phyloP scores from a whole-genome alignment of 352 stramenopile genomes.

The Globisporangium cylindrosporum region DNA sequence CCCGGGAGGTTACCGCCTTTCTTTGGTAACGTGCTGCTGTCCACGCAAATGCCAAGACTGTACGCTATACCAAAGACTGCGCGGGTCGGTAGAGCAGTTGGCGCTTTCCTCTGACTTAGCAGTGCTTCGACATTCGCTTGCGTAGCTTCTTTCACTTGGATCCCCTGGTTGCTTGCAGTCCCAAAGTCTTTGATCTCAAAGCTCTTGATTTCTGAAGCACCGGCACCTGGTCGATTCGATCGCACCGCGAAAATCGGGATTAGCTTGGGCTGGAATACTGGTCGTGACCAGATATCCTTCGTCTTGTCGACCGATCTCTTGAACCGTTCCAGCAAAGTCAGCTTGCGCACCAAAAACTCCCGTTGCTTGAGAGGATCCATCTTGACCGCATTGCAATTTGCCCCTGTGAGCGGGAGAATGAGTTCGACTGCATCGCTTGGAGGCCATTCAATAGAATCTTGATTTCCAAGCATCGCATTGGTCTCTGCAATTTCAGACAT shows the following conservation, averaged over 20 bases:
- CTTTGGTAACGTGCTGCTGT: conserved; percentile 15
- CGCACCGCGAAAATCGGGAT: conserved; percentile 28
- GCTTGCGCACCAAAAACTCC: conserved; percentile 42
- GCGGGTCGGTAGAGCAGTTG: neutral
- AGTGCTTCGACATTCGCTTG: conserved; percentile 27
- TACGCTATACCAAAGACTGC: conserved; percentile 35
- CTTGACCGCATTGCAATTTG: conserved; percentile 16
- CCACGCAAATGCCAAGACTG: conserved; percentile 24
- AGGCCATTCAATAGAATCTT: conserved; percentile 3
- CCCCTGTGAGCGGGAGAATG: neutral
- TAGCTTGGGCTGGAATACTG: conserved; percentile 38
- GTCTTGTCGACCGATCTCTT: conserved; percentile 27
- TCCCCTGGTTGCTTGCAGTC: conserved; percentile 22
- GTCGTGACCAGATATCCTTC: conserved; percentile 36
- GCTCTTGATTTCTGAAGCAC: conserved; percentile 19
- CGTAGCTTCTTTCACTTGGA: conserved; percentile 42
- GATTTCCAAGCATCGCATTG: neutral
- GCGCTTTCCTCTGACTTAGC: conserved; percentile 5
- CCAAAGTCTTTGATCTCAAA: conserved; percentile 45
- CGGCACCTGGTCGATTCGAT: neutral
- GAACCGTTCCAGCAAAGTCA: conserved; percentile 46
- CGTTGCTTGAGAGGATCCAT: conserved; percentile 27
- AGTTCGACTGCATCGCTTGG: conserved; percentile 10
- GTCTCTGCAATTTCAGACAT: conserved; percentile 25
- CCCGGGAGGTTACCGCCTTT: neutral